phyloP scores from a whole-genome alignment of 1,284 basidiomycete species.

The Takashimella koratensis region DNA sequence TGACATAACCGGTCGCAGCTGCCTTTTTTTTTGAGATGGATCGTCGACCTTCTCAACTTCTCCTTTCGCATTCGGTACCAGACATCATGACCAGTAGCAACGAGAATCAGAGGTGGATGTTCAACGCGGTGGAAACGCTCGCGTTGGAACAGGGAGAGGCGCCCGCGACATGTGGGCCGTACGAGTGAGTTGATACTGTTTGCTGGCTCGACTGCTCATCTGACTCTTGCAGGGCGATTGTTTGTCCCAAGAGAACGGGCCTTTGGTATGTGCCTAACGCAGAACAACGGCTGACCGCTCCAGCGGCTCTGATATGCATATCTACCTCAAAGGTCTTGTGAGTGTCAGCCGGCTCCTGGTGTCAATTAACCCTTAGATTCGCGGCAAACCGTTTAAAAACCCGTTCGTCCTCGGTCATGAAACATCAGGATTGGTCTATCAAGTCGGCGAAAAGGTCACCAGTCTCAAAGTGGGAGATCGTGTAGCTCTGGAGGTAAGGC shows the following conservation, averaged over 20 bases:
- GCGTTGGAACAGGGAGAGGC: background rate
- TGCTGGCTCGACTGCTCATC: background rate
- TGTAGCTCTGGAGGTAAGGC: conserved; percentile 50
- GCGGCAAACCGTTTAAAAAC: background rate
- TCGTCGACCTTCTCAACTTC: too few relatives aligned
- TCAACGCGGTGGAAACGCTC: background rate
- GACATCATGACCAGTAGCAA: background rate
- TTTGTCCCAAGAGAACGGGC: conserved; percentile 12
- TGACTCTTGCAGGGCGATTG: conserved; percentile 8
- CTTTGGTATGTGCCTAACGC: conserved; percentile 6
- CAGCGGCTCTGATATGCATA: conserved; percentile 16
- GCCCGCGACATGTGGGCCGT: conserved; percentile 7
- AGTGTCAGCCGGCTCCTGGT: background rate
- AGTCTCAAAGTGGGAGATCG: conserved; percentile 41
- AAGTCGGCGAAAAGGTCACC: conserved; percentile 20
- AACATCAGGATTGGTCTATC: conserved; percentile 3
- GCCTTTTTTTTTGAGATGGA: too few relatives aligned
- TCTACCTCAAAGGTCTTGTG: conserved; percentile 5
- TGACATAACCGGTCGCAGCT: too few relatives aligned
- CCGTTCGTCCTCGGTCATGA: background rate
- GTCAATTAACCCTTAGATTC: conserved; percentile 1
- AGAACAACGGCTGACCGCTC: background rate
- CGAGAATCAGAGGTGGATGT: background rate
- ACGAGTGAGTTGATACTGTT: conserved; percentile 7
- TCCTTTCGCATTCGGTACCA: too few relatives aligned